phyloP scores from a whole-genome alignment of 2,329 filamentous ascomycete genomes.

The Nigrospora sphaerica region DNA sequence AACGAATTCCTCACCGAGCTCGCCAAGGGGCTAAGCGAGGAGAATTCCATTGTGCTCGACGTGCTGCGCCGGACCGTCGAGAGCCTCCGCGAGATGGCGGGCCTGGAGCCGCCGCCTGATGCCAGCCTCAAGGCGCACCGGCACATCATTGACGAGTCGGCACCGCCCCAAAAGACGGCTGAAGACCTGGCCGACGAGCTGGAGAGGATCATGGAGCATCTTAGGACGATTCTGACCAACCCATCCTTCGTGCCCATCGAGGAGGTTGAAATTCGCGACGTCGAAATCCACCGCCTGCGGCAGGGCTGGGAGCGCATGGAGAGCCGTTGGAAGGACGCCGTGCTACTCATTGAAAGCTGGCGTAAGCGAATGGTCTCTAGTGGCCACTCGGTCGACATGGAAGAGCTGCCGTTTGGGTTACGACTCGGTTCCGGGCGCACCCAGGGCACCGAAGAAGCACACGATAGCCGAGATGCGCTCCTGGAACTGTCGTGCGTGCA shows the following conservation, averaged over 20 bases:
- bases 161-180: conserved; percentile 28
- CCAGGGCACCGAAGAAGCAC: conserved; percentile 29
- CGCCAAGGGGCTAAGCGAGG: conserved; percentile 77
- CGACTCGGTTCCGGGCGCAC: conserved; percentile 54
- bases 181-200: conserved; percentile 70
- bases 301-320: conserved; percentile 94
- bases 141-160: conserved; percentile 14
- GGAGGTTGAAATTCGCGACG: conserved; percentile 86
- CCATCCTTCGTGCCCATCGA: conserved; percentile 94
- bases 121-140: conserved; percentile 4
- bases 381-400: conserved; percentile 62
- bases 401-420: conserved; percentile 62
- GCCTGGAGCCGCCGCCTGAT: conserved; percentile 31
- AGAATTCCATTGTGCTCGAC: conserved; percentile 76
- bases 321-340: conserved; percentile 78
- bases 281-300: conserved; percentile 77
- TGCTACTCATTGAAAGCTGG: conserved; percentile 89
- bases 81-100: conserved; percentile 64
- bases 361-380: conserved; percentile 69
- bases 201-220: conserved; percentile 69
- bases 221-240: conserved; percentile 81
- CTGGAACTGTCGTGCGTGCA: conserved; percentile 28
- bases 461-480: conserved; percentile 16
- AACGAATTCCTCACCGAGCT: conserved; percentile 84
- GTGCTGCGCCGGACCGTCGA: conserved; percentile 66